phyloP scores from a whole-genome alignment of 441 rosid species.

The Euphorbia schlechtendalii region DNA sequence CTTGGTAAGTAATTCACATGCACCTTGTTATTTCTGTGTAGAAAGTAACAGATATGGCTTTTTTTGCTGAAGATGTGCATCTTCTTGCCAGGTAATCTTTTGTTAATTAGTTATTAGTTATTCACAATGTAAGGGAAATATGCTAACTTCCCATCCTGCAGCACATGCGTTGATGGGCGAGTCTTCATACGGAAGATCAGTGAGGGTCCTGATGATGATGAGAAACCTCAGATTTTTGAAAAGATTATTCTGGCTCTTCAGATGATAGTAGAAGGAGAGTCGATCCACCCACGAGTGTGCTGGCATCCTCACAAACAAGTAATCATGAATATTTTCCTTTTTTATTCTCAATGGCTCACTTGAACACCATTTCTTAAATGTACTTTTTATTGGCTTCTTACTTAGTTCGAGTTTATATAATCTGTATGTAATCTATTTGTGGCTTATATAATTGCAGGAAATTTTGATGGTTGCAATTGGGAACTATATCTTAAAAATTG shows the following conservation, averaged over 20 bases:
- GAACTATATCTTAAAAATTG: constrained; percentile 20
- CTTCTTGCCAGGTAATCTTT: constrained; percentile 73
- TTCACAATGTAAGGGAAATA: constrained; percentile 2
- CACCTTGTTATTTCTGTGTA: constrained; percentile 23
- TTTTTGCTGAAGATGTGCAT: constrained; percentile 90
- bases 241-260: constrained; percentile 59
- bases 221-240: constrained; percentile 68
- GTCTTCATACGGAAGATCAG: constrained; percentile 65
- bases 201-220: constrained; percentile 83
- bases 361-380: not conserved
- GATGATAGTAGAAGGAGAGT: constrained; percentile 49
- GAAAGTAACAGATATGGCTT: constrained; percentile 92
- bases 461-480: constrained; percentile 54
- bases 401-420: constrained; percentile 6
- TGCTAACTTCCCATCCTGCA: constrained; percentile 29
- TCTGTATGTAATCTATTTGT: not conserved
- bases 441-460: constrained; percentile 41
- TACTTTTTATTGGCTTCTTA: not conserved
- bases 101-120: constrained; percentile 5
- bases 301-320: constrained; percentile 98
- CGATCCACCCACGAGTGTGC: constrained; percentile 74
- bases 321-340: constrained; percentile 14
- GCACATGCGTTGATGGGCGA: constrained; percentile 76
- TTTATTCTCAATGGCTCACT: constrained; percentile 4
- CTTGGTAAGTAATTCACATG: constrained; percentile 12